Conservation (phyloP, 495 filamentous ascomycete genomes). For the Pyrenula massariospora region DNA sequence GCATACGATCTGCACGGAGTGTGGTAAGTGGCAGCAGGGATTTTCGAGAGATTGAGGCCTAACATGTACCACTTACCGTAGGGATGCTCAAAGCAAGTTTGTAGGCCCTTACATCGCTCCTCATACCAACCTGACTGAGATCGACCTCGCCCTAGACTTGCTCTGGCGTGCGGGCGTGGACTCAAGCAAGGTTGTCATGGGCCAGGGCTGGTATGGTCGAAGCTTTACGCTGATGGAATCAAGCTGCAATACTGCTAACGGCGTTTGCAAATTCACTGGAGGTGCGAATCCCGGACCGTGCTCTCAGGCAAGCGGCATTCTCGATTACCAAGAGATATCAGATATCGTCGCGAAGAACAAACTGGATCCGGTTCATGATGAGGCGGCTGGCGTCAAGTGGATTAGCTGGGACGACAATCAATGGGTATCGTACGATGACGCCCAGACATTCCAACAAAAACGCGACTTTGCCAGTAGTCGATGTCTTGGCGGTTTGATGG, state of each 20-base stretch:
- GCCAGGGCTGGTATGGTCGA: constrained; percentile 28
- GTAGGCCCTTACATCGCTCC: constrained; percentile 10
- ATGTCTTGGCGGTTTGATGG: constrained; percentile 13
- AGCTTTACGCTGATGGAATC: constrained; percentile 13
- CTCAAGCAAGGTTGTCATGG: constrained; percentile 24
- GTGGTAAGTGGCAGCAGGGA: no score
- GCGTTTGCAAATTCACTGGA: constrained; percentile 14
- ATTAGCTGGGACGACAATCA: constrained; percentile 16
- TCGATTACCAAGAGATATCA: constrained; percentile 28
- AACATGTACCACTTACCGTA: constrained; percentile 31
- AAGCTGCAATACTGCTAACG: constrained; percentile 8
- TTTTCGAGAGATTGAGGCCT: no score
- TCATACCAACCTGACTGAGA: constrained; percentile 28
- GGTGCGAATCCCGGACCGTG: constrained; percentile 19
- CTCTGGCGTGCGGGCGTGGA: constrained; percentile 22
- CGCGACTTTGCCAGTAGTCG: constrained; percentile 21
- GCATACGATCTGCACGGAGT: constrained; percentile 31
- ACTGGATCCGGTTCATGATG: neutral
- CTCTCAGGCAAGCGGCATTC: constrained; percentile 16
- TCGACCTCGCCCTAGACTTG: constrained; percentile 15
- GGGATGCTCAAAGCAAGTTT: constrained; percentile 11
- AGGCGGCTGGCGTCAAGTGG: neutral
- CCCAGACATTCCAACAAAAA: constrained; percentile 27
- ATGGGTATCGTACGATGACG: constrained; percentile 37
- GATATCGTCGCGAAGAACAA: constrained; percentile 9